A percentile compares a stretch with the other conserved stretches of the same genome.
phyloP scores from a whole-genome alignment of 2,329 filamentous ascomycete genomes.

The Venturia pyrina region DNA sequence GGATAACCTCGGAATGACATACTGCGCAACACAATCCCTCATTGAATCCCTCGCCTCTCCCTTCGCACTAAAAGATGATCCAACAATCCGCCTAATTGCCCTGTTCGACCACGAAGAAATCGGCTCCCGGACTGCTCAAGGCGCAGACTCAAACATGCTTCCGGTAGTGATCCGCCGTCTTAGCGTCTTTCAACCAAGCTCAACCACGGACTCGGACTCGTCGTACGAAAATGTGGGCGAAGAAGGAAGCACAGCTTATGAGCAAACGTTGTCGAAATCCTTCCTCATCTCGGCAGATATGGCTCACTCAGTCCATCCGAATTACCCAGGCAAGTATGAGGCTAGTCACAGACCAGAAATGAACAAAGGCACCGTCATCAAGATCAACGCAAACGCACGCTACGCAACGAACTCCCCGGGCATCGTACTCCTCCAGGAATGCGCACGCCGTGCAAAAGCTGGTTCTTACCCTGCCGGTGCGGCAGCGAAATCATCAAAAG shows the following conservation, averaged over 20 bases:
- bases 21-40: conserved; percentile 77
- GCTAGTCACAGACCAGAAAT: conserved; percentile 82
- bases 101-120: conserved; percentile 99
- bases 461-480: conserved; percentile 31
- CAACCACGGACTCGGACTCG: conserved; percentile 29
- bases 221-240: conserved; percentile 41
- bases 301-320: conserved; percentile 93
- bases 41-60: conserved; percentile 63
- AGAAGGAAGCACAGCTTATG: conserved; percentile 62
- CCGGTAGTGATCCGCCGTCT: conserved; percentile 80
- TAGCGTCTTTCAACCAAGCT: conserved; percentile 58
- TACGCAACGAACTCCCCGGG: conserved; percentile 96
- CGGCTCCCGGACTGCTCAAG: conserved; percentile 83
- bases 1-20: conserved; percentile 95
- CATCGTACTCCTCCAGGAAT: conserved; percentile 84
- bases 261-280: conserved; percentile 82
- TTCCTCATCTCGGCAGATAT: conserved; percentile 96
- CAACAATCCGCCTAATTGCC: conserved; percentile 78
- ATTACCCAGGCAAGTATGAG: conserved; percentile 90
- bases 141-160: conserved; percentile 84
- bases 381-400: conserved; percentile 93
- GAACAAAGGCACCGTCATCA: conserved; percentile 94
- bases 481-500: conserved; percentile 32
- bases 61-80: conserved; percentile 61
- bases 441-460: conserved; percentile 52